Percentiles rank a stretch among this genome's conserved stretches.
phyloP scores from a whole-genome alignment of 345 rosid genomes.

The Populus simonii region DNA sequence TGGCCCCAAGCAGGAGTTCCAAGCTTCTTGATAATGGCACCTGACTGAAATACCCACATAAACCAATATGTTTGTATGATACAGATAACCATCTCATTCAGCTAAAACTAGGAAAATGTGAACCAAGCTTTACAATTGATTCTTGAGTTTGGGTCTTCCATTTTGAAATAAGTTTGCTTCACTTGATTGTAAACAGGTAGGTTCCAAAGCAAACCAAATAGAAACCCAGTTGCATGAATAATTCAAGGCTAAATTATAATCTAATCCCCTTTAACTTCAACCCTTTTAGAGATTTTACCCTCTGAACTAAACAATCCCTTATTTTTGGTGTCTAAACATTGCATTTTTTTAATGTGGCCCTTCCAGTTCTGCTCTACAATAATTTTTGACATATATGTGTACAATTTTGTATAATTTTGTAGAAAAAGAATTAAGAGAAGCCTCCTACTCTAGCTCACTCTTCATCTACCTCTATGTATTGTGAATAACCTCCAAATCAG shows the following conservation, averaged over 20 bases:
- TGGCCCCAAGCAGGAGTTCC: neutral
- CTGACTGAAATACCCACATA: neutral
- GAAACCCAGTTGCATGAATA: neutral
- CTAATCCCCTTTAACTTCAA: neutral
- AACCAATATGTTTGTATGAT: neutral
- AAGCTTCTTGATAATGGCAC: neutral
- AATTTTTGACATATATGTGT: too few species aligned
- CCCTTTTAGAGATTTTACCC: neutral
- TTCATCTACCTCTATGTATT: neutral
- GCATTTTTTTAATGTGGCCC: neutral
- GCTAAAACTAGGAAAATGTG: neutral
- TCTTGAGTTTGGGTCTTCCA: neutral
- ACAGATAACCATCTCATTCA: neutral
- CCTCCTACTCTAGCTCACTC: neutral
- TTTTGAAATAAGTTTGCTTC: neutral
- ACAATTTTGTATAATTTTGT: too few species aligned
- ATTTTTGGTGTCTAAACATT: neutral
- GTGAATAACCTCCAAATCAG: neutral
- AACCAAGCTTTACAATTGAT: neutral
- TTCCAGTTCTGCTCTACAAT: neutral
- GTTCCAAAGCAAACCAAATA: neutral
- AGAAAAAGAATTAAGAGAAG: neutral
- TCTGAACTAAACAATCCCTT: neutral
- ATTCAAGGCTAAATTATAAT: neutral
- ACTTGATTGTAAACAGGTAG: neutral